Evolutionary conservation across 2,329 filamentous ascomycete genomes (phyloP), one percentile per base, ranked within the genome.

Genomic region (Aaosphaeria pasadenensis): DNA sequence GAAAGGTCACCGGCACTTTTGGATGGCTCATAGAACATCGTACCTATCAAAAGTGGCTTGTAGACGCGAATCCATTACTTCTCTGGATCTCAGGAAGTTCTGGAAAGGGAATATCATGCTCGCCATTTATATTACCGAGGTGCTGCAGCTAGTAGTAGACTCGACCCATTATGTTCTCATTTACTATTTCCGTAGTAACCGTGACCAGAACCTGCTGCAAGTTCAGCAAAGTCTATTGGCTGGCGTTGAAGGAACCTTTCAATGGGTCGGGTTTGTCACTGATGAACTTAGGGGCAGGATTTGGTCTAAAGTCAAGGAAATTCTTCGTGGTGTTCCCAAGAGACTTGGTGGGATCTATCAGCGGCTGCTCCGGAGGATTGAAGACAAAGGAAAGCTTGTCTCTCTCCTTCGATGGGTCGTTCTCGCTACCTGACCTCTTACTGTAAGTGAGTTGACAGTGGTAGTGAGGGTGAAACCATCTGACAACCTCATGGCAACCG

Each of bases 381-480:
- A 31, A 17, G 44, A 45, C 44, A 45, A 45, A 31, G 44, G 40
- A 45, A 6, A 9, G 11, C 29, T 42, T 7, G 39, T 46, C 36
- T 30, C 44, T 31, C 31, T 46, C n/a, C 44, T 46, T 46, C 44
- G 42, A 46, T 46, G 44, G 44, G 24, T 46, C 39, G 36, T 46
- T 46, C 44, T 46, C 39, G 44, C 44, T 29, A 36, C 44, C 39
- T 36, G 36, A 28, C 44, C 36, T 28, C 41, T 43, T 29, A 43
- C 41, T 13, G 7, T 45, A 36, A 13, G 40, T 7, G 44, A 45
- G 31, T 31, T 45, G 33, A 31, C 44, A 6, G 17, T 45, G 44
- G 44, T 36, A 7, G 44, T 36, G 31, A 33, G 29, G 11, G 31
- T 43, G 17, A 43, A 43, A 29, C 11, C 41, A 24, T 7, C 29